phyloP scores from a whole-genome alignment of 495 filamentous ascomycete genomes.

The Penicillium pulvis region DNA sequence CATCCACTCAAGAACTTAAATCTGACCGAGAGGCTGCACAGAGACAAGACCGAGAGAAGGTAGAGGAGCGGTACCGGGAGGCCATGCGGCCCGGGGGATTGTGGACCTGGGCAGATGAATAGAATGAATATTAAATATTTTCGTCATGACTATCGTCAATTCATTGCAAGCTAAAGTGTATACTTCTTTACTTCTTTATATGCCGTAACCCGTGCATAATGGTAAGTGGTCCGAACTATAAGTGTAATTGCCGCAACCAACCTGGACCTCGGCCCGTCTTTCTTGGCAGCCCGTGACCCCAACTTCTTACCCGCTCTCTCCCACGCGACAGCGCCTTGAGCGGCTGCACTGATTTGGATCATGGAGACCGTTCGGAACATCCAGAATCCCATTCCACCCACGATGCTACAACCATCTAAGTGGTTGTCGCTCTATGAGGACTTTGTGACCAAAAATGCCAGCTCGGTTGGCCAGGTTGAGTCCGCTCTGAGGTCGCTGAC shows the following conservation, averaged over 20 bases:
- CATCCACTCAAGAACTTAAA: conserved; percentile 75
- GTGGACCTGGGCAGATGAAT: conserved; percentile 84
- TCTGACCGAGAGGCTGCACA: conserved; percentile 62
- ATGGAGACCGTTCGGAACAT: conserved; percentile 41
- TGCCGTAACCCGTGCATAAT: no score
- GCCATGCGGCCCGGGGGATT: conserved; percentile 74
- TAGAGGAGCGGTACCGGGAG: conserved; percentile 77
- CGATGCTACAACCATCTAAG: conserved; percentile 62
- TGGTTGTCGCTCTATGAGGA: conserved; percentile 82
- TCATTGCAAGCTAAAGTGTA: no score
- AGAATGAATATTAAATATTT: neutral
- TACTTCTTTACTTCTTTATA: no score
- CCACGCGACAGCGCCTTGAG: conserved; percentile 11
- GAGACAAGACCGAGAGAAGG: conserved; percentile 56
- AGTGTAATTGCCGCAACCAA: conserved; percentile 10
- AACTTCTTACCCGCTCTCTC: conserved; percentile 9
- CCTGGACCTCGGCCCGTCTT: conserved; percentile 24
- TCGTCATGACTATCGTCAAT: neutral
- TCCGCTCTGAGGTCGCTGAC: conserved; percentile 86
- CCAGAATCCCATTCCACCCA: conserved; percentile 33
- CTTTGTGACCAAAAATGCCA: conserved; percentile 92
- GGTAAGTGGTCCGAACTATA: neutral
- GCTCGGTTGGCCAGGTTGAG: conserved; percentile 90
- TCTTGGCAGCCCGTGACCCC: conserved; percentile 27
- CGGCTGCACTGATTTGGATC: conserved; percentile 11